Percentiles rank a stretch among this genome's conserved stretches.
These are phyloP conservation scores for Astrocystis sublimbata DNA, from an alignment of 495 filamentous ascomycete species.

Conservation along the genomic window DNA sequence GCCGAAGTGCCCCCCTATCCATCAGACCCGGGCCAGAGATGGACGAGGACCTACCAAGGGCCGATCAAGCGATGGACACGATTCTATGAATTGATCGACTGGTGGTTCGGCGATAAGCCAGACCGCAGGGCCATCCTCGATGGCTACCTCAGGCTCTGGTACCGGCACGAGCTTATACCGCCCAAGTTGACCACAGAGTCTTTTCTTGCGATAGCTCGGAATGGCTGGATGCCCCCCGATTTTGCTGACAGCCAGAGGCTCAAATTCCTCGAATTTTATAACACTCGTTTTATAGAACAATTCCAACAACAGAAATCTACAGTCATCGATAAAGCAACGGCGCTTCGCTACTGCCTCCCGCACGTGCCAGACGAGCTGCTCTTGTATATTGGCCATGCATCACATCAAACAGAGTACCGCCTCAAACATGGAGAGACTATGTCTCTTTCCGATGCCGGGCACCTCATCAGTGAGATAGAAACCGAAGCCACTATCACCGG, in stretches of 20 bases:
- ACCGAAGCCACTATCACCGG: slow-evolving; percentile 22
- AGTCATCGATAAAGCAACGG: slow-evolving; percentile 22
- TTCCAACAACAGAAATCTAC: slow-evolving; percentile 26
- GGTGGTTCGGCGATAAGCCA: slow-evolving; percentile 46
- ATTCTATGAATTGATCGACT: slow-evolving; percentile 42
- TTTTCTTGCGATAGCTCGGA: slow-evolving; percentile 34
- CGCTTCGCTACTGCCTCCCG: slow-evolving; percentile 33
- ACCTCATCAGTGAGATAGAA: slow-evolving; percentile 25
- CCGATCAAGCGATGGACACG: slow-evolving; percentile 47
- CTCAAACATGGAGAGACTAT: slow-evolving; percentile 35
- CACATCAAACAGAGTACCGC: slow-evolving; percentile 36
- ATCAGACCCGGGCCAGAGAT: slow-evolving; percentile 44
- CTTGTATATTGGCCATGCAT: slow-evolving; percentile 39
- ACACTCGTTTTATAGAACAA: slow-evolving; percentile 21
- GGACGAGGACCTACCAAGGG: slow-evolving; percentile 48
- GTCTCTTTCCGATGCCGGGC: slow-evolving; percentile 28
- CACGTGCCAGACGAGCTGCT: slow-evolving; percentile 33
- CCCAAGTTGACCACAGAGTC: slow-evolving; percentile 28
- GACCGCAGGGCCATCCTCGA: slow-evolving; percentile 40
- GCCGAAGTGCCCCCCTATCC: slow-evolving; percentile 46
- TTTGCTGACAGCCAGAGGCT: slow-evolving; percentile 33
- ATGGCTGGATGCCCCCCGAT: slow-evolving; percentile 40
- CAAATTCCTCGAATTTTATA: slow-evolving; percentile 36
- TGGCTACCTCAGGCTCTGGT: slow-evolving; percentile 43
- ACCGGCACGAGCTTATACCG: slow-evolving; percentile 39